A percentile compares a stretch with the other conserved stretches of the same genome.
phyloP scores from a whole-genome alignment of 495 filamentous ascomycete species.

The Talaromyces ruber region DNA sequence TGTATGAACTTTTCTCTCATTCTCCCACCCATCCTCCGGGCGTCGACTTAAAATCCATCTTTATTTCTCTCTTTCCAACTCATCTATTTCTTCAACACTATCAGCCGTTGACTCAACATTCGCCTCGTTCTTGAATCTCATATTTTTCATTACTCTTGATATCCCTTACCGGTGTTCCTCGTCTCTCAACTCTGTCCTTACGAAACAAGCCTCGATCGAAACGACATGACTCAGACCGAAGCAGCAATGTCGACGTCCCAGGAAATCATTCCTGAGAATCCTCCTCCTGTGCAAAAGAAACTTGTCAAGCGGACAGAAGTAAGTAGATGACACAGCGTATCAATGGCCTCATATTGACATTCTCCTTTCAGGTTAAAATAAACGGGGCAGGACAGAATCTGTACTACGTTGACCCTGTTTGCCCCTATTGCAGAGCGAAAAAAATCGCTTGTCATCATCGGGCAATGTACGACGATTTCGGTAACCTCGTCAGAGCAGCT shows the following conservation, averaged over 20 bases:
- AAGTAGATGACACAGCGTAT: background rate
- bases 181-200: background rate
- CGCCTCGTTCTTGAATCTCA: background rate
- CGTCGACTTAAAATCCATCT: background rate
- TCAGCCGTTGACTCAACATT: background rate
- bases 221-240: background rate
- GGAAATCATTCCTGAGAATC: background rate
- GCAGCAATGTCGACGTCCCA: background rate
- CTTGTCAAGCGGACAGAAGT: background rate
- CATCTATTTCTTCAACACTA: background rate
- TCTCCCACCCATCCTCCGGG: background rate
- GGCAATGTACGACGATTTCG: background rate
- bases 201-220: background rate
- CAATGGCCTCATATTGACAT: background rate
- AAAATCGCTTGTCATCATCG: constrained; percentile 16
- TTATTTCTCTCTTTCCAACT: background rate
- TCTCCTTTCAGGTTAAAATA: background rate
- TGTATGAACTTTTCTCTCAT: background rate
- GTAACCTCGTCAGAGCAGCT: background rate
- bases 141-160: background rate
- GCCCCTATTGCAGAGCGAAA: constrained; percentile 10
- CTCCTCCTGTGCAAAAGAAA: background rate
- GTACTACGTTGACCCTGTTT: background rate
- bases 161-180: background rate
- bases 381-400: background rate